These are phyloP conservation scores for Brassica incana DNA, from an alignment of 345 rosid genomes.

Conservation along the genomic window DNA sequence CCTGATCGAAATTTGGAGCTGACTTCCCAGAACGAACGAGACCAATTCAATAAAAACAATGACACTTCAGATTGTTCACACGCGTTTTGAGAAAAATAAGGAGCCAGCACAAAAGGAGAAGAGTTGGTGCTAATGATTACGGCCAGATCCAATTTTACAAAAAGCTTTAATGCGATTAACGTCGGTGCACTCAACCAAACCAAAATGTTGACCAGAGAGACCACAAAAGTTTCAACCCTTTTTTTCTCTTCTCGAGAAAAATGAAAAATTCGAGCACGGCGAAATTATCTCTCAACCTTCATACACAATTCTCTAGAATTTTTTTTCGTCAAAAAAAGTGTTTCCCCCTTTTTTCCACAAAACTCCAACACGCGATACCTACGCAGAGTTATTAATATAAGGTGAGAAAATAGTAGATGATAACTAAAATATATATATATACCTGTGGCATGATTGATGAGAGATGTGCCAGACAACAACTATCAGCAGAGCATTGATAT, in stretches of 20 bases:
- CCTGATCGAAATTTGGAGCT: conserved; percentile 27
- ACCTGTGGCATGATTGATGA: no score
- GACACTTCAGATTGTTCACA: conserved; percentile 3
- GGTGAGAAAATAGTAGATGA: no score
- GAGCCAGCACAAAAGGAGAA: conserved; percentile 35
- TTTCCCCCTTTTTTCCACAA: no score
- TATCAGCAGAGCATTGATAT: no score
- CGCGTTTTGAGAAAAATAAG: conserved; percentile 8
- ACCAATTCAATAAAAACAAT: conserved; percentile 20
- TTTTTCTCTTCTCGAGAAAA: conserved; percentile 10
- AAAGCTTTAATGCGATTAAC: conserved; percentile 24
- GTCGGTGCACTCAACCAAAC: conserved; percentile 32
- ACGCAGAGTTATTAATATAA: no score
- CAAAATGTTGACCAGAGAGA: conserved; percentile 37
- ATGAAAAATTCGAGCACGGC: conserved; percentile 11
- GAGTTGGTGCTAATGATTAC: conserved; percentile 36
- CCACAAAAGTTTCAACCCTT: conserved; percentile 26
- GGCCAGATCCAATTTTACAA: conserved; percentile 29
- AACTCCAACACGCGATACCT: no score
- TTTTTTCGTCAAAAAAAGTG: no score
- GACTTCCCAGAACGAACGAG: conserved; percentile 16
- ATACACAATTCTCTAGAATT: no score
- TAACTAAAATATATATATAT: no score
- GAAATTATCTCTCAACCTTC: conserved; percentile 36
- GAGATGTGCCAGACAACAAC: no score